Conservation (phyloP, 73 alveolate species). For the Tetrahymena borealis region DNA sequence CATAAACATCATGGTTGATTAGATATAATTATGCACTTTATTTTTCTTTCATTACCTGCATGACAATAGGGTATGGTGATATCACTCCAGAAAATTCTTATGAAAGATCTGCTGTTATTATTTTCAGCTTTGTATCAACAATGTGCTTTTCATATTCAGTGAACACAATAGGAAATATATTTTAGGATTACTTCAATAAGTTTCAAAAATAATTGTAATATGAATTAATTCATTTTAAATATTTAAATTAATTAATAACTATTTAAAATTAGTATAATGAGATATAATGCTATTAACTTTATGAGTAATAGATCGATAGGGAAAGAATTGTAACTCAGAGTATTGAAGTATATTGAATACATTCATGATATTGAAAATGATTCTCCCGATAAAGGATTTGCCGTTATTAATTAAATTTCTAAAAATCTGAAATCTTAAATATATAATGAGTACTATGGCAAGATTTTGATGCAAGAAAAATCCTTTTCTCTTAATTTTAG, state of each 20-base stretch:
- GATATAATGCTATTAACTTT: background rate
- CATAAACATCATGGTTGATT: background rate
- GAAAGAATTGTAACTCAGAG: background rate
- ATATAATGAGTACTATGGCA: background rate
- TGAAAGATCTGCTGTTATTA: slow-evolving; percentile 10
- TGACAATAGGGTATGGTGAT: slow-evolving; percentile 44
- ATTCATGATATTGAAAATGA: background rate
- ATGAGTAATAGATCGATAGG: background rate
- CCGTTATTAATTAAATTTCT: background rate
- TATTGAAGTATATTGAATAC: background rate
- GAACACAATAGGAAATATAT: slow-evolving; percentile 22
- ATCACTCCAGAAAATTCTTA: slow-evolving; percentile 22
- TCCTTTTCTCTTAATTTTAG: background rate
- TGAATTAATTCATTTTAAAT: background rate
- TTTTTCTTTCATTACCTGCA: slow-evolving; percentile 15
- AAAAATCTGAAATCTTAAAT: background rate
- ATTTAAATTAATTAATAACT: background rate
- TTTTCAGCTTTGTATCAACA: slow-evolving; percentile 20
- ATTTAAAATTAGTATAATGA: background rate
- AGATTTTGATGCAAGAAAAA: background rate
- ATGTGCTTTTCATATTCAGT: slow-evolving; percentile 21
- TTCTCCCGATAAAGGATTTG: background rate
- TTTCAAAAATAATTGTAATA: background rate
- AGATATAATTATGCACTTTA: slow-evolving; percentile 18
- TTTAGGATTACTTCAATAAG: background rate